Percentiles rank a stretch among this genome's conserved stretches.
Conservation (phyloP, 306 rosid species). For the Rosa multiflora region DNA sequence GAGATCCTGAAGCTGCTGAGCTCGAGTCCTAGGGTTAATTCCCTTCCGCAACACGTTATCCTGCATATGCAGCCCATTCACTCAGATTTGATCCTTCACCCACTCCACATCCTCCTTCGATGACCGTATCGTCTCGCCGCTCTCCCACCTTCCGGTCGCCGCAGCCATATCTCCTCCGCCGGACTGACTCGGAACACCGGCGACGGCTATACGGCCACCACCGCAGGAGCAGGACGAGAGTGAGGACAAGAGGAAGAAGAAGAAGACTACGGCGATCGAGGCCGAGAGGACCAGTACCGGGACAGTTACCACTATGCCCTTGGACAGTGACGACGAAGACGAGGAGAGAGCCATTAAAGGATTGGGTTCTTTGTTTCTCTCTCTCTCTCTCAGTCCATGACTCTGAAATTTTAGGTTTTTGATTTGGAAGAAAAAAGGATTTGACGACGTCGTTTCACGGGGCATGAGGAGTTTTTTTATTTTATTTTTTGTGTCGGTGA, state of each 20-base stretch:
- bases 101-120: slow-evolving; percentile 72
- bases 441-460: too few relatives aligned
- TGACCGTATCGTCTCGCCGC: slow-evolving; percentile 30
- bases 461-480: too few relatives aligned
- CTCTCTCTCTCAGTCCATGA: background rate
- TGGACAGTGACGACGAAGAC: slow-evolving; percentile 46
- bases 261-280: slow-evolving; percentile 50
- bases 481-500: too few relatives aligned
- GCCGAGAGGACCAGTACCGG: slow-evolving; percentile 67
- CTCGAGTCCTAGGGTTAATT: too few relatives aligned
- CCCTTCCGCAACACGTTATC: too few relatives aligned
- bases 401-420: background rate
- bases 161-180: background rate
- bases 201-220: background rate
- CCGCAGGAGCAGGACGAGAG: slow-evolving; percentile 71
- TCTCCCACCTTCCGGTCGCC: background rate
- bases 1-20: too few relatives aligned
- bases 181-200: background rate
- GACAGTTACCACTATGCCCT: slow-evolving; percentile 64
- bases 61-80: too few relatives aligned
- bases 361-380: background rate
- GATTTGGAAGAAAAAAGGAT: background rate
- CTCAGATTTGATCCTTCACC: too few relatives aligned
- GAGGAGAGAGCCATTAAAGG: slow-evolving; percentile 38
- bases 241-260: slow-evolving; percentile 64